phyloP scores from a whole-genome alignment of 306 rosid genomes.

The Quercus alba region DNA sequence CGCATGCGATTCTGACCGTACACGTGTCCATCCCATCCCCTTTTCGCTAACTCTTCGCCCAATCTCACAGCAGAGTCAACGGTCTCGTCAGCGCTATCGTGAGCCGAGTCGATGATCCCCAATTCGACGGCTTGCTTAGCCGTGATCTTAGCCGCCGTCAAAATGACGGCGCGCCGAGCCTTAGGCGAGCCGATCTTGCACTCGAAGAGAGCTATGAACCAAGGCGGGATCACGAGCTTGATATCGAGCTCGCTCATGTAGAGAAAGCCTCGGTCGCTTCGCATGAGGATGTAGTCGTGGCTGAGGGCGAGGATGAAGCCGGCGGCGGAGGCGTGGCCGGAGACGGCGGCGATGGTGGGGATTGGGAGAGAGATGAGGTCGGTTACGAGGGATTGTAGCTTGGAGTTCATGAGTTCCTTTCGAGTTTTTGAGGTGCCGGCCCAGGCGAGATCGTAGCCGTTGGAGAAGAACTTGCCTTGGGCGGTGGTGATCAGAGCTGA shows the following conservation, averaged over 20 bases:
- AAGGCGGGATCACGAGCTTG: slow-evolving; percentile 40
- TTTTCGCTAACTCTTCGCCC: slow-evolving; percentile 36
- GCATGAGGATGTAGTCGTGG: slow-evolving; percentile 73
- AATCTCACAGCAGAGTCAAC: slow-evolving; percentile 44
- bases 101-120: slow-evolving; percentile 62
- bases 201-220: slow-evolving; percentile 51
- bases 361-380: slow-evolving; percentile 65
- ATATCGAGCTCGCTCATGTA: slow-evolving; percentile 93
- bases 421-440: slow-evolving; percentile 23
- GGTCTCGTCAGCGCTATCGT: slow-evolving; percentile 51
- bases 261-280: slow-evolving; percentile 67
- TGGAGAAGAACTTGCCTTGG: slow-evolving; percentile 82
- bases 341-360: slow-evolving; percentile 78
- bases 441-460: slow-evolving; percentile 80
- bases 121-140: slow-evolving; percentile 51
- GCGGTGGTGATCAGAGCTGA: slow-evolving; percentile 81
- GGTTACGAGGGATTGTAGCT: slow-evolving; percentile 40
- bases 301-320: slow-evolving; percentile 62
- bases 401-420: slow-evolving; percentile 15
- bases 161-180: slow-evolving; percentile 47
- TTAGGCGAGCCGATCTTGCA: slow-evolving; percentile 47
- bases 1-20: slow-evolving; percentile 57
- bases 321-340: slow-evolving; percentile 82
- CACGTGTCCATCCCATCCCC: slow-evolving; percentile 71
- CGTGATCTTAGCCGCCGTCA: slow-evolving; percentile 60